phyloP scores from a whole-genome alignment of 176 grass and related monocot genomes.

The Leersia perrieri region DNA sequence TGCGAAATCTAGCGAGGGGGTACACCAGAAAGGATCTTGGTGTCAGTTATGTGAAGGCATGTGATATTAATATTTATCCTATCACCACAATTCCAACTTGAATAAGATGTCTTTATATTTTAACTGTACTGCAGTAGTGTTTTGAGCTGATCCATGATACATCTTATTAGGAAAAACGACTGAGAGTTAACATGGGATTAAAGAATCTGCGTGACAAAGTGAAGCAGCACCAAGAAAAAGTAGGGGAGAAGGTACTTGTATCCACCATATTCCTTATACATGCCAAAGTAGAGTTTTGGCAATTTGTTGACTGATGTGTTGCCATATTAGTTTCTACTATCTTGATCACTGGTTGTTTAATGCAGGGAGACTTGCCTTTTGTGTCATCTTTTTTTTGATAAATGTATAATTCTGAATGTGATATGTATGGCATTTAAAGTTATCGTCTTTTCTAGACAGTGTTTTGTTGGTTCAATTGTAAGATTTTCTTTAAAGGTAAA shows the following conservation, averaged over 20 bases:
- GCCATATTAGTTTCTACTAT: background rate
- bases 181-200: constrained; percentile 95
- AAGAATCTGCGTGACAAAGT: constrained; percentile 85
- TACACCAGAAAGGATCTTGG: constrained; percentile 97
- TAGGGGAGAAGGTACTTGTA: constrained; percentile 79
- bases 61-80: constrained; percentile 12
- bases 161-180: constrained; percentile 76
- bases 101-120: constrained; percentile 2
- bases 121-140: background rate
- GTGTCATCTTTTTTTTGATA: background rate
- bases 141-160: constrained; percentile 10
- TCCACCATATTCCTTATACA: background rate
- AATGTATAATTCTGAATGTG: background rate
- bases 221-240: constrained; percentile 92
- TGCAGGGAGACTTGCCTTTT: background rate
- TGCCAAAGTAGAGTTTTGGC: background rate
- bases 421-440: background rate
- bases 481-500: background rate
- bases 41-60: constrained; percentile 95
- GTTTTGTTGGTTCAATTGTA: background rate
- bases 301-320: background rate
- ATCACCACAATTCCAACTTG: background rate
- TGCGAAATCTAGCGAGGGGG: constrained; percentile 90
- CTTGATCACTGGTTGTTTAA: background rate
- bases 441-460: background rate